Evolutionary conservation across 2,329 filamentous ascomycete genomes (phyloP).

Genomic region (Trichoderma atroviride): DNA sequence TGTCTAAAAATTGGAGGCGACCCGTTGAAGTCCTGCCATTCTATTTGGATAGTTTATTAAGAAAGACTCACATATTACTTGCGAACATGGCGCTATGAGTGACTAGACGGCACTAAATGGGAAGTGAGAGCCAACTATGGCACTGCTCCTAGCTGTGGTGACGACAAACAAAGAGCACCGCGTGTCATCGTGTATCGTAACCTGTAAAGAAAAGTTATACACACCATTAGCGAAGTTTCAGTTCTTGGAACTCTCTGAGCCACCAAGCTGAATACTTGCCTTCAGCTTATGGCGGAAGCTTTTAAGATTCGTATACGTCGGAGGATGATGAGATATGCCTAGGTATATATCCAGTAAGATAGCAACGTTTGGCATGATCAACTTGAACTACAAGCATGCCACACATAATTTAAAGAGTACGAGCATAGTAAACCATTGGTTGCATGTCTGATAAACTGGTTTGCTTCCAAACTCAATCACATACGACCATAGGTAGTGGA

Average conservation of each 20-base stretch:
- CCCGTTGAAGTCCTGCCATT: neutral
- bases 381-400: too few species aligned
- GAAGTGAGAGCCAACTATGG: neutral
- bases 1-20: neutral
- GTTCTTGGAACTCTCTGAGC: too few species aligned
- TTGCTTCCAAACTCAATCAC: too few species aligned
- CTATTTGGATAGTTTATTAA: neutral
- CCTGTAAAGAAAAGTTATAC: neutral
- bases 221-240: neutral
- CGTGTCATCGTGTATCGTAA: neutral
- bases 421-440: too few species aligned
- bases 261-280: too few species aligned
- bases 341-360: too few species aligned
- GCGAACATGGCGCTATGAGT: neutral
- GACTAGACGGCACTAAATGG: neutral
- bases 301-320: neutral
- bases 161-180: neutral
- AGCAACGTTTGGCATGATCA: too few species aligned
- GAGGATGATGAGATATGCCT: too few species aligned
- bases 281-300: too few species aligned
- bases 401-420: too few species aligned
- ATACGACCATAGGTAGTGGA: too few species aligned
- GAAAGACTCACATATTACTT: neutral
- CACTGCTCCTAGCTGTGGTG: neutral
- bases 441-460: too few species aligned